Evolutionary conservation across 768 basidiomycete species (phyloP).

Genomic region (Lactarius tabidus): DNA sequence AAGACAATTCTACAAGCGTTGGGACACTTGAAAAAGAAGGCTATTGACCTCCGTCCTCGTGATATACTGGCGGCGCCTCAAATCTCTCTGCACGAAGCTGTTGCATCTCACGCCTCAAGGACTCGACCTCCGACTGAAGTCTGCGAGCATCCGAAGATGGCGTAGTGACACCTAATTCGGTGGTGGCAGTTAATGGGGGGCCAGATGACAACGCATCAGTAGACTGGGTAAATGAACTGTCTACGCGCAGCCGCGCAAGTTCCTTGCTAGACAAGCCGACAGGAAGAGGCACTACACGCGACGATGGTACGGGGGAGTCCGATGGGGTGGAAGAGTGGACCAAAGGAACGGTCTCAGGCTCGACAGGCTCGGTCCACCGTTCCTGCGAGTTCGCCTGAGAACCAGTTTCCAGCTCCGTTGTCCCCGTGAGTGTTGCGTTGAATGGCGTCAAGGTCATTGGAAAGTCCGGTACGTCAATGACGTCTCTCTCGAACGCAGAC

Average conservation of each 20-base stretch:
- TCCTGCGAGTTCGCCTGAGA: neutral
- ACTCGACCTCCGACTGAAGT: slow-evolving; percentile 30
- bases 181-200: neutral
- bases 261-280: slow-evolving; percentile 16
- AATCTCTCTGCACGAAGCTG: slow-evolving; percentile 27
- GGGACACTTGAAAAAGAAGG: too few species aligned
- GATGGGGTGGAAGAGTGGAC: neutral
- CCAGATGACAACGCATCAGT: neutral
- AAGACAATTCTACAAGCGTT: too few species aligned
- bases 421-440: neutral
- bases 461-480: neutral
- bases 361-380: neutral
- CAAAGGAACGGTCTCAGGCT: neutral
- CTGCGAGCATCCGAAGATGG: neutral
- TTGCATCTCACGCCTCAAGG: slow-evolving; percentile 30
- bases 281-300: neutral
- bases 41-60: too few species aligned
- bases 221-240: neutral
- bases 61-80: slow-evolving; percentile 29
- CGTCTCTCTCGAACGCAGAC: neutral
- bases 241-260: slow-evolving; percentile 13
- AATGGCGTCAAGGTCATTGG: slow-evolving; percentile 3
- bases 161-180: neutral
- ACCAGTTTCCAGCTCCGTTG: neutral
- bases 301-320: neutral